Percentiles rank a stretch among this genome's conserved stretches.
Evolutionary conservation across 148 eudicot genomes (phyloP).

Genomic region (Chenopodium album): DNA sequence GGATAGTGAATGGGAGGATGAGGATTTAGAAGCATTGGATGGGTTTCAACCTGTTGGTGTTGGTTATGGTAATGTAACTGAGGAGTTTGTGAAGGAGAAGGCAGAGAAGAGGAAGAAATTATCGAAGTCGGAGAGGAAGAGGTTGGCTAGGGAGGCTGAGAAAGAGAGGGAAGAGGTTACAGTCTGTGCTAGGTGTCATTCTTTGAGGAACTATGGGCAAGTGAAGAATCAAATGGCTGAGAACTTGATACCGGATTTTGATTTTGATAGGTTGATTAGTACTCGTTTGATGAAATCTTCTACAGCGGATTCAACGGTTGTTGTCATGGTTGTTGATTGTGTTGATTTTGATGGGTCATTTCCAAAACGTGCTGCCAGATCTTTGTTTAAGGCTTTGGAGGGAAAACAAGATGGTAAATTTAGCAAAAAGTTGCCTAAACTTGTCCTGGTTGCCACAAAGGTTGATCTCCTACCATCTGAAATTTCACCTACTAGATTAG

Average conservation of each 20-base stretch:
- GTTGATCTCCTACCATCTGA: conserved; percentile 92
- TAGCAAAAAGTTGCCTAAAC: conserved; percentile 79
- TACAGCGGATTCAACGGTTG: conserved; percentile 69
- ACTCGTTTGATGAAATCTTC: conserved; percentile 82
- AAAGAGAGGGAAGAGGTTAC: conserved; percentile 69
- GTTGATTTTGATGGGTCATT: conserved; percentile 97
- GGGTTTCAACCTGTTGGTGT: conserved; percentile 76
- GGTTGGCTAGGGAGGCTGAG: conserved; percentile 59
- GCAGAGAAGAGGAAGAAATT: conserved; percentile 49
- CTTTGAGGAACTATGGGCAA: conserved; percentile 86
- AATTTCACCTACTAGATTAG: conserved; percentile 87
- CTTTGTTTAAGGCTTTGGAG: conserved; percentile 81
- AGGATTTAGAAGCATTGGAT: conserved; percentile 46
- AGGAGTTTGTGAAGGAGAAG: conserved; percentile 50
- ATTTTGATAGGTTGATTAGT: conserved; percentile 79
- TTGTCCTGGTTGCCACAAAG: conserved; percentile 86
- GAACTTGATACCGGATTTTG: conserved; percentile 95
- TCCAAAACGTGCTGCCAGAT: conserved; percentile 80
- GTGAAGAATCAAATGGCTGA: conserved; percentile 84
- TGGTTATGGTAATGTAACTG: conserved; percentile 85
- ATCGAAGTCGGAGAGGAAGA: conserved; percentile 80
- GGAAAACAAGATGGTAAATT: conserved; percentile 47
- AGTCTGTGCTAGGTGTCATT: conserved; percentile 96
- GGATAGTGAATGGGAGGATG: conserved; percentile 79
- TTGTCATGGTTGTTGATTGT: conserved; percentile 95